Base-by-base conservation (phyloP, 2,329 filamentous ascomycete genomes). In the Colletotrichum sublineola region DNA sequence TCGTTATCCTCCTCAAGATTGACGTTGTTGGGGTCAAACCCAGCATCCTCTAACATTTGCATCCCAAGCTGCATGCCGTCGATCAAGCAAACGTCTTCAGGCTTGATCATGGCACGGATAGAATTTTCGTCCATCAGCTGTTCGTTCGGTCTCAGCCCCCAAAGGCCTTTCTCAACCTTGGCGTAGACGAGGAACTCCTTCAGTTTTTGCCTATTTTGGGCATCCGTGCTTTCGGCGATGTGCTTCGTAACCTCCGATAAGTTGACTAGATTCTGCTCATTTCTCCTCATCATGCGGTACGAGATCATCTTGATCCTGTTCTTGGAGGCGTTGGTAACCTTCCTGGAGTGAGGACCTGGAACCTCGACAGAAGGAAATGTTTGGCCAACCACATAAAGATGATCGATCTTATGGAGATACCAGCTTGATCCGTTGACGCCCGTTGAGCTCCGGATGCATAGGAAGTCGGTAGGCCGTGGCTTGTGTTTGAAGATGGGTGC, bases 1-100 rank as follows among this genome's bases (percentile, higher is more conserved):
- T 90, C 93, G 42, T 91, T 92, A 24, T 90, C 88, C 5, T 93
- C 91, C 36, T 93, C 91, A 15, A 89, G 87, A 38, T 82, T 85
- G 50, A 88, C 84, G 80, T 90, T 89, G 78, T 84, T 90, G 58
- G 87, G 85, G 73, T 94, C 93, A 80, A 96, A 97, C 12, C 96
- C 96, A 29, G 96, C 94, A 81, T 98, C 96, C 74, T 93, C 91
- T 40, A 99, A 90, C 80, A 97, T 93, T 79, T 97, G 95, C 74
- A 94, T 91, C 56, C 96, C 96, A 50, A 98, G 93, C 81, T 98
- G 95, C 96, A 98, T 99, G 0, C 96, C 94, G 79, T 99, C 96
- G 40, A 98, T 90, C 56, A 98, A 83, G 81, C 95, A 98, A 1
- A 98, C 94, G 78, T 98, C 96, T 81, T 99, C 96, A 0, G 96